phyloP scores from a whole-genome alignment of 345 rosid genomes.

The Brassica cretica region DNA sequence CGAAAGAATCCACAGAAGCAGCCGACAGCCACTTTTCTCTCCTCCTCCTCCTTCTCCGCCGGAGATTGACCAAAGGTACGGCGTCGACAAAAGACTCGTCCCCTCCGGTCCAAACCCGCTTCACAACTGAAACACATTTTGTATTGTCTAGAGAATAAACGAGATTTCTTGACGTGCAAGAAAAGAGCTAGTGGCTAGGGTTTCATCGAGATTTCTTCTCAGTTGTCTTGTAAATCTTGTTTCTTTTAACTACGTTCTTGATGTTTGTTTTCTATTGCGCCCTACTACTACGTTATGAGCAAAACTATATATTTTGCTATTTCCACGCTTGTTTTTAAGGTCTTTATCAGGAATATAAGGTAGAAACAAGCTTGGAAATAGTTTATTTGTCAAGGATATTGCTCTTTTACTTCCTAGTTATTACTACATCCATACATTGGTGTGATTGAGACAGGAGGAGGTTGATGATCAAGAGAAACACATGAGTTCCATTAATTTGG shows the following conservation, averaged over 20 bases:
- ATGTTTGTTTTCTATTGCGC: slow-evolving; percentile 14
- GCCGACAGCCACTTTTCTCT: slow-evolving; percentile 23
- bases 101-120: slow-evolving; percentile 95
- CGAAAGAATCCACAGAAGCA: slow-evolving; percentile 37
- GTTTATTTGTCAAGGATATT: not conserved
- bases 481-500: slow-evolving; percentile 38
- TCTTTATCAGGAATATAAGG: not conserved
- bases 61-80: slow-evolving; percentile 78
- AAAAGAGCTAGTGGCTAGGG: slow-evolving; percentile 10
- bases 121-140: slow-evolving; percentile 52
- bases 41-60: slow-evolving; percentile 28
- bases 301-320: slow-evolving; percentile 1
- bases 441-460: slow-evolving; percentile 20
- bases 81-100: slow-evolving; percentile 80
- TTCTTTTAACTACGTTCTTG: slow-evolving; percentile 15
- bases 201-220: not conserved
- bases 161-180: slow-evolving; percentile 6
- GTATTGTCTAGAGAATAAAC: not conserved
- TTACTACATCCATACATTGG: not conserved
- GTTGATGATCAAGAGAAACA: slow-evolving; percentile 32
- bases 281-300: slow-evolving; percentile 7
- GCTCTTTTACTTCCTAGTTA: not conserved
- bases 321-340: slow-evolving; percentile 39
- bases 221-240: slow-evolving; percentile 24
- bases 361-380: slow-evolving; percentile 35